Evolutionary conservation across 2,329 filamentous ascomycete species (phyloP).

Genomic region (Monilinia aucupariae): DNA sequence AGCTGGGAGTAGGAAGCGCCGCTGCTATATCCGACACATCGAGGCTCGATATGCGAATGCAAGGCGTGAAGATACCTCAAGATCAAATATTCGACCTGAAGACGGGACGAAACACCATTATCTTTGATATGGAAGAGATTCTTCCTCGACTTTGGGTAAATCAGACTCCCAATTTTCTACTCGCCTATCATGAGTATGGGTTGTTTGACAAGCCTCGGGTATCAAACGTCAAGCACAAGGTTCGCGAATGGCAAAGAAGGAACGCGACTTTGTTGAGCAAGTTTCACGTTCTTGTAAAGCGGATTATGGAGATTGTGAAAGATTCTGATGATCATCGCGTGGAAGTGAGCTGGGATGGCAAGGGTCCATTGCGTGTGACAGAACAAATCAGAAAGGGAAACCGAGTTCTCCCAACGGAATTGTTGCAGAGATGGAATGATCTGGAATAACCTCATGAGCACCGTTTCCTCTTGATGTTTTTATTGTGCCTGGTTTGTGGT

Average conservation of each 20-base stretch:
- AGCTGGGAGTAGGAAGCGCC: slow-evolving; percentile 27
- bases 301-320: slow-evolving; percentile 24
- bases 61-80: slow-evolving; percentile 37
- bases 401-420: slow-evolving; percentile 25
- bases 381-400: slow-evolving; percentile 25
- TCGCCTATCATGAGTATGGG: slow-evolving; percentile 44
- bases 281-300: slow-evolving; percentile 26
- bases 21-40: slow-evolving; percentile 33
- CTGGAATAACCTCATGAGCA: background rate
- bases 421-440: slow-evolving; percentile 14
- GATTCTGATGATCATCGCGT: slow-evolving; percentile 20
- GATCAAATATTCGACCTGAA: slow-evolving; percentile 36
- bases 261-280: slow-evolving; percentile 20
- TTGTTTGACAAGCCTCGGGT: slow-evolving; percentile 36
- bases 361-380: slow-evolving; percentile 23
- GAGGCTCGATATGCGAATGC: slow-evolving; percentile 33
- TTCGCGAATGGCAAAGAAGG: slow-evolving; percentile 22
- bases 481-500: background rate
- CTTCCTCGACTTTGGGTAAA: slow-evolving; percentile 45
- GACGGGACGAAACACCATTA: slow-evolving; percentile 38
- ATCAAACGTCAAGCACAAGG: slow-evolving; percentile 17
- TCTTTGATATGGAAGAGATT: slow-evolving; percentile 34
- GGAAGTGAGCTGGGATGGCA: slow-evolving; percentile 21
- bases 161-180: slow-evolving; percentile 47
- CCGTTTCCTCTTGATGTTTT: background rate